Evolutionary conservation across 2,329 filamentous ascomycete species (phyloP).

Genomic region (Sporothrix humicola): DNA sequence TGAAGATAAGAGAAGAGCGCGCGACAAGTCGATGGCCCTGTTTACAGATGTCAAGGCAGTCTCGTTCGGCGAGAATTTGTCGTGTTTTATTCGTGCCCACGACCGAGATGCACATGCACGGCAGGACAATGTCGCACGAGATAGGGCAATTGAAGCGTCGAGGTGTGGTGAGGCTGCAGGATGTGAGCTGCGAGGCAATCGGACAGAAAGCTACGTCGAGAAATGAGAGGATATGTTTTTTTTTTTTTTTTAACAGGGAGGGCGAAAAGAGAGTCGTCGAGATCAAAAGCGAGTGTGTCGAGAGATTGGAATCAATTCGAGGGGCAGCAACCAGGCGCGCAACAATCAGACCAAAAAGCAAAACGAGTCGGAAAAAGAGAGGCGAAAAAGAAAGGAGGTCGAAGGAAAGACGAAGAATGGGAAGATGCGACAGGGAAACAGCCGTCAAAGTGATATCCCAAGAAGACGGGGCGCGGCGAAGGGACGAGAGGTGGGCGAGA

Average conservation of each 20-base stretch:
- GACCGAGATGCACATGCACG: constrained; percentile 30
- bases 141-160: constrained; percentile 13
- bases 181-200: background rate
- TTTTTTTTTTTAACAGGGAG: too few species aligned
- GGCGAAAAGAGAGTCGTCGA: constrained; percentile 19
- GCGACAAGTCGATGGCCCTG: background rate
- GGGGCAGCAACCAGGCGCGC: constrained; percentile 33
- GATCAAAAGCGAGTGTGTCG: background rate
- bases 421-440: constrained; percentile 1
- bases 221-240: background rate
- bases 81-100: background rate
- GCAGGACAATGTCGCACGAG: constrained; percentile 9
- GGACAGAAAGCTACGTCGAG: background rate
- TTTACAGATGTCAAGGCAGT: background rate
- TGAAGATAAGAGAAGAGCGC: background rate
- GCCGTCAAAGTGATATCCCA: background rate
- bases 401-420: background rate
- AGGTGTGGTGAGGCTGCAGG: background rate
- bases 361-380: background rate
- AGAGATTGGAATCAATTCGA: background rate
- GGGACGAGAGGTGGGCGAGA: constrained; percentile 12
- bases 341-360: constrained; percentile 19
- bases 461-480: constrained; percentile 7
- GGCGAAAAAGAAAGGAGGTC: background rate
- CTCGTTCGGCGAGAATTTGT: background rate